phyloP scores from a whole-genome alignment of 768 basidiomycete species.

The Lactifluus hygrophoroides region DNA sequence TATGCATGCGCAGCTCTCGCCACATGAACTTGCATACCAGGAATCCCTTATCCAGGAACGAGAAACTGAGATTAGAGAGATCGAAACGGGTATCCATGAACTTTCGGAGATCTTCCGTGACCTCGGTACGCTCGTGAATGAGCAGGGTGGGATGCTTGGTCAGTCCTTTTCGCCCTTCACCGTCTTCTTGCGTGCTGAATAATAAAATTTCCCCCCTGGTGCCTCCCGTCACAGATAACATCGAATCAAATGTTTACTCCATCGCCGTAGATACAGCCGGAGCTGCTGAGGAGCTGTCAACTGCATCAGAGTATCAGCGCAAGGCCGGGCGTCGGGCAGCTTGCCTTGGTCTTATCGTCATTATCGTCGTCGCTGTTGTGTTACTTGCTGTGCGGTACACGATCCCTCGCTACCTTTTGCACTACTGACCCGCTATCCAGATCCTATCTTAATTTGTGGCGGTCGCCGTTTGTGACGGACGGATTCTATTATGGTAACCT shows the following conservation, averaged over 20 bases:
- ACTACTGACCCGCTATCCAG: neutral
- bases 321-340: constrained; percentile 86
- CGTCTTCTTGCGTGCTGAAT: neutral
- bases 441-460: constrained; percentile 6
- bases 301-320: constrained; percentile 89
- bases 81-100: constrained; percentile 95
- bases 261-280: constrained; percentile 74
- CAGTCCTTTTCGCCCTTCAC: constrained; percentile 24
- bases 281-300: constrained; percentile 79
- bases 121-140: constrained; percentile 85
- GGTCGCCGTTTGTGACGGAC: neutral
- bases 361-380: constrained; percentile 80
- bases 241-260: constrained; percentile 86
- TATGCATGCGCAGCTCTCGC: constrained; percentile 67
- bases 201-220: neutral
- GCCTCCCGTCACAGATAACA: constrained; percentile 65
- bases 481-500: constrained; percentile 12
- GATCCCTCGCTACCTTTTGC: neutral
- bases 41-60: constrained; percentile 92
- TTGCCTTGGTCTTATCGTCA: constrained; percentile 82
- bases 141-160: constrained; percentile 96
- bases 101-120: constrained; percentile 94
- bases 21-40: constrained; percentile 90
- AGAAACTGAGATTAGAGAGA: constrained; percentile 90
- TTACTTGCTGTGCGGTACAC: constrained; percentile 72